A percentile compares a stretch with the other conserved stretches of the same genome.
Evolutionary conservation across 139 green algal genomes (phyloP).

Genomic region (Pleodorina starrii): DNA sequence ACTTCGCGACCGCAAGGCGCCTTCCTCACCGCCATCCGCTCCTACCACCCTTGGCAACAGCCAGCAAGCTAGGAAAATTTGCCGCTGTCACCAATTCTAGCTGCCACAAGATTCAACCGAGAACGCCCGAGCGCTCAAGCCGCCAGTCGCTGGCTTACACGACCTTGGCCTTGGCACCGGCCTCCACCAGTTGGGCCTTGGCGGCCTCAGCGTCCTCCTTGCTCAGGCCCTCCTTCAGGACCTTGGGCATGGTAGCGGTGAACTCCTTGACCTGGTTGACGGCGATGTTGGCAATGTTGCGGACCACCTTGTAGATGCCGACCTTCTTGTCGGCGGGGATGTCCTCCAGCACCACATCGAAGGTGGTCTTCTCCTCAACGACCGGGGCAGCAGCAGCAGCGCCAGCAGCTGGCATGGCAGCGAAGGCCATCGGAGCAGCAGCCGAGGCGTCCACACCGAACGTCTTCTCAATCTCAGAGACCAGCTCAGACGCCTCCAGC

Average conservation of each 20-base stretch:
- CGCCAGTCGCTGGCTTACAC: constrained; percentile 26
- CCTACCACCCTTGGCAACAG: neutral
- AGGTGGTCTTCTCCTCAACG: constrained; percentile 80
- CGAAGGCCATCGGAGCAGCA: constrained; percentile 60
- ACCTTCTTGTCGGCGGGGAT: constrained; percentile 78
- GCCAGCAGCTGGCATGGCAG: constrained; percentile 41
- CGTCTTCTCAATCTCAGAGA: constrained; percentile 77
- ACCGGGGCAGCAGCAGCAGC: constrained; percentile 64
- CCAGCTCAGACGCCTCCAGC: constrained; percentile 77
- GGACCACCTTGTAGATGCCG: constrained; percentile 68
- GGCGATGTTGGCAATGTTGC: constrained; percentile 64
- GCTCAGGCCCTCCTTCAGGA: constrained; percentile 60
- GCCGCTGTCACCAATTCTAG: neutral
- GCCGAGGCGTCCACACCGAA: constrained; percentile 65
- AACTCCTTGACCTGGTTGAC: constrained; percentile 71
- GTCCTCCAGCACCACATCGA: constrained; percentile 74
- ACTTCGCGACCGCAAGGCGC: neutral
- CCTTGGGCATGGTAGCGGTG: constrained; percentile 66
- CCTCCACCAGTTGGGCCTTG: constrained; percentile 50
- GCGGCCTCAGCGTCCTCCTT: constrained; percentile 66
- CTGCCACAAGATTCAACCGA: neutral
- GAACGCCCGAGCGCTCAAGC: neutral
- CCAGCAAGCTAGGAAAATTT: constrained; percentile 31
- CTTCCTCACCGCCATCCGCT: neutral
- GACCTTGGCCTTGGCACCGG: constrained; percentile 61